phyloP scores from a whole-genome alignment of 139 green algal species.

The Picochlorum sp. region DNA sequence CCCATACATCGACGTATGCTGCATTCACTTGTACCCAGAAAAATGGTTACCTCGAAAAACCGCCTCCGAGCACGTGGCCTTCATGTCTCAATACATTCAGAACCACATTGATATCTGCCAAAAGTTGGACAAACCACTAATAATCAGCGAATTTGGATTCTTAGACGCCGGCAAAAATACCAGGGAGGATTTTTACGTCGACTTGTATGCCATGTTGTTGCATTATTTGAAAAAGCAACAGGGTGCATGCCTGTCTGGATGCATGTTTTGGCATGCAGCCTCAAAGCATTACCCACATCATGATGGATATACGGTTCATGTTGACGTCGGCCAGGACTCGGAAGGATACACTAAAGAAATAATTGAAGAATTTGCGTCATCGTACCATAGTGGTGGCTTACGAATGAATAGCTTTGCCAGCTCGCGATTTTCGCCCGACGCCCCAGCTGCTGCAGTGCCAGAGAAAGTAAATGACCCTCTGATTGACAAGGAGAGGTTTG shows the following conservation, averaged over 20 bases:
- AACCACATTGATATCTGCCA: slow-evolving; percentile 19
- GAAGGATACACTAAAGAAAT: background rate
- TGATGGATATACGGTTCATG: slow-evolving; percentile 54
- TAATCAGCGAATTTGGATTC: slow-evolving; percentile 48
- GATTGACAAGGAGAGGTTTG: background rate
- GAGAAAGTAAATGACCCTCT: background rate
- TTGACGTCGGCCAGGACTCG: slow-evolving; percentile 1
- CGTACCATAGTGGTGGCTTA: background rate
- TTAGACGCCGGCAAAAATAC: slow-evolving; percentile 22
- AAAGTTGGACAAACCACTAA: slow-evolving; percentile 45
- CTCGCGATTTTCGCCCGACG: background rate
- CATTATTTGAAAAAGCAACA: slow-evolving; percentile 10
- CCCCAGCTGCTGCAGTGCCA: background rate
- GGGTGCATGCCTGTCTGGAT: slow-evolving; percentile 13
- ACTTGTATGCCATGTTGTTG: slow-evolving; percentile 3
- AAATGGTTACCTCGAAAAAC: slow-evolving; percentile 36
- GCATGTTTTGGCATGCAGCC: slow-evolving; percentile 43
- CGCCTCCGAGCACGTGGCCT: slow-evolving; percentile 19
- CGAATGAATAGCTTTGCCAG: background rate
- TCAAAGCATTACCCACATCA: slow-evolving; percentile 46
- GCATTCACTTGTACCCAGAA: slow-evolving; percentile 61
- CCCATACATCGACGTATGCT: slow-evolving; percentile 53
- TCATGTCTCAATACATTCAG: slow-evolving; percentile 31
- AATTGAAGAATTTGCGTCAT: background rate
- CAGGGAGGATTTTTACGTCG: slow-evolving; percentile 3